Base-by-base conservation (phyloP, 2,329 filamentous ascomycete genomes). In the Monosporascus ibericus region DNA sequence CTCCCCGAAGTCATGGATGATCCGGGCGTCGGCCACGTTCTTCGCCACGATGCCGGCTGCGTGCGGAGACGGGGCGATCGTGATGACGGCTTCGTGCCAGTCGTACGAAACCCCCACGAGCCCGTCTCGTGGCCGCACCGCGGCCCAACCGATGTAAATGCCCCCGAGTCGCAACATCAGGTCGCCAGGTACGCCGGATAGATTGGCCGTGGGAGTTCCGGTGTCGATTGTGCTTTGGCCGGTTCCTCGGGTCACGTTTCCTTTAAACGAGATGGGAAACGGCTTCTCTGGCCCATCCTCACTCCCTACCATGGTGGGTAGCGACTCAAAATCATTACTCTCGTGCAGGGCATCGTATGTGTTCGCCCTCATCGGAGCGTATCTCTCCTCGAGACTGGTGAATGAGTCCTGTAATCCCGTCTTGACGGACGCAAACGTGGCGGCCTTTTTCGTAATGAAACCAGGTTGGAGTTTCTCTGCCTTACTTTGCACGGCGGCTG, bases 111-210 rank as follows among this genome's bases (percentile, higher is more conserved):
- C 48, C 3, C 64, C 63, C 3, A 72, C 69, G 2, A 62, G 56
- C 0, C 60, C 63, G 22, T 69, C 65, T 0, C 65, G 63, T 0
- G 71, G 68, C 1, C 74, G 55, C 2, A 82, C 60, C 1, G 75
- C 68, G 0, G 77, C 79, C 85, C 85, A 88, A 3, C 82, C 84
- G 39, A 85, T 82, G 60, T 85, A 88, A 6, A 85, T 75, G 0
- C 85, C 86, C 14, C 72, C 69, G 48, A 88, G 72, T 3, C 78
- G 75, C 55, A 79, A 68, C 22, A 74, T 70, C 40, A 86, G 64
- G 36, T 79, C 73, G 25, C 78, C 76, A 0, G 80, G 71, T 0
- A 86, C 70, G 9, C 72, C 75, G 0, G 61, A 60, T 2, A 88
- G 65, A 53, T 78, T 82, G 0, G 82, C 77, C 0, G 78, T 82